A percentile compares a stretch with the other conserved stretches of the same genome.
Conservation (phyloP, 2,329 filamentous ascomycete species). For the Onygenales sp. region DNA sequence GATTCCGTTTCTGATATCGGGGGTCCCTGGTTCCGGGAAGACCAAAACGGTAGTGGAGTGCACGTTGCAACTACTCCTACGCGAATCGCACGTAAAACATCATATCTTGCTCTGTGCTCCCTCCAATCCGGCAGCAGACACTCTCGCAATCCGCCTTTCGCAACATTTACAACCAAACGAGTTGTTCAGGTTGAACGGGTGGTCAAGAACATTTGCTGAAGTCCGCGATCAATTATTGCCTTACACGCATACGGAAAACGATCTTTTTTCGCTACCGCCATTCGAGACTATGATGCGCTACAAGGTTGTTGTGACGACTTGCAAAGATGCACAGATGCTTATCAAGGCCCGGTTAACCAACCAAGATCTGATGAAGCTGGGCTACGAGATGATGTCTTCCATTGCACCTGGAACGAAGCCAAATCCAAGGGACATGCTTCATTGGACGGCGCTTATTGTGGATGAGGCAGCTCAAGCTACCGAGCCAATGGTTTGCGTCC, state of each 20-base stretch:
- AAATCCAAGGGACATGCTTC: conserved; percentile 17
- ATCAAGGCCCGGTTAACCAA: conserved; percentile 35
- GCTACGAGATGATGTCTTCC: conserved; percentile 26
- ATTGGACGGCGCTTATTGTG: conserved; percentile 36
- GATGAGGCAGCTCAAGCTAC: conserved; percentile 40
- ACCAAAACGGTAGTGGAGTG: conserved; percentile 42
- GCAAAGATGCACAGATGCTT: conserved; percentile 32
- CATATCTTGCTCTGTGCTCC: conserved; percentile 38
- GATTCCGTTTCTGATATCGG: conserved; percentile 39
- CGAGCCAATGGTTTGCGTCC: conserved; percentile 33
- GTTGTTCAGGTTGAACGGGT: conserved; percentile 34
- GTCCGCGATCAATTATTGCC: conserved; percentile 29
- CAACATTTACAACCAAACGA: conserved; percentile 25
- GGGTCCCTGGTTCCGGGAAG: conserved; percentile 44
- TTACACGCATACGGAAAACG: conserved; percentile 30
- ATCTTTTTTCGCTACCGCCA: conserved; percentile 33
- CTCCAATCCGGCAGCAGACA: conserved; percentile 39
- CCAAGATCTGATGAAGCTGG: conserved; percentile 28
- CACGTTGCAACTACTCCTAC: conserved; percentile 22
- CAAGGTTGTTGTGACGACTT: conserved; percentile 36
- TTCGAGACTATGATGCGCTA: conserved; percentile 31
- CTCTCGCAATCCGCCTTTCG: conserved; percentile 30
- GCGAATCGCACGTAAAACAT: conserved; percentile 6
- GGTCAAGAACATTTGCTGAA: conserved; percentile 32
- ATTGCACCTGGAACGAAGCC: conserved; percentile 12